phyloP scores from a whole-genome alignment of 306 rosid genomes.

The Prunus campanulata region DNA sequence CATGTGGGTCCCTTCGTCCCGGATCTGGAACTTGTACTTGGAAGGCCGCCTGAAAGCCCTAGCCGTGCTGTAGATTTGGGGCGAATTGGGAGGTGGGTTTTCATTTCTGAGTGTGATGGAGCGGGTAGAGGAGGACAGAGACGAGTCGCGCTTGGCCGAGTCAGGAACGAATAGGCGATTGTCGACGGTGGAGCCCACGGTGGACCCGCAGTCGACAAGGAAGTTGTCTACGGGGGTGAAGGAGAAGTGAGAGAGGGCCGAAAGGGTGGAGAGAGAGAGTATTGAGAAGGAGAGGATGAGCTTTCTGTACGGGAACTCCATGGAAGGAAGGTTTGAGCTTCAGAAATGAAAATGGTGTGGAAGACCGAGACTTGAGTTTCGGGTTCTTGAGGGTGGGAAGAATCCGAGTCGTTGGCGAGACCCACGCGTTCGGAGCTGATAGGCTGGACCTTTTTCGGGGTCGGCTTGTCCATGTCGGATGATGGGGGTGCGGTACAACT shows the following conservation, averaged over 20 bases:
- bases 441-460: background rate
- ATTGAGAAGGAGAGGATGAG: slow-evolving; percentile 21
- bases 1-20: slow-evolving; percentile 66
- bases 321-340: slow-evolving; percentile 11
- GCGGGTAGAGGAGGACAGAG: slow-evolving; percentile 20
- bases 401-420: slow-evolving; percentile 1
- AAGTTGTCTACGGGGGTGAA: slow-evolving; percentile 79
- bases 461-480: background rate
- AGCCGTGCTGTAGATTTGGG: slow-evolving; percentile 61
- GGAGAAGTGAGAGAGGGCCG: slow-evolving; percentile 32
- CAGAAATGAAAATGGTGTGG: background rate
- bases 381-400: background rate
- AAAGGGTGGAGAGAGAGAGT: slow-evolving; percentile 30
- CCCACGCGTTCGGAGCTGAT: slow-evolving; percentile 7
- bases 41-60: slow-evolving; percentile 66
- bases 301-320: slow-evolving; percentile 33
- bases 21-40: slow-evolving; percentile 53
- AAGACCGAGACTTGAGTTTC: background rate
- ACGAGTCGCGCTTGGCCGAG: slow-evolving; percentile 18
- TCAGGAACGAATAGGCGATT: slow-evolving; percentile 64
- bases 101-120: slow-evolving; percentile 41
- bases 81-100: slow-evolving; percentile 26
- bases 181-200: slow-evolving; percentile 41
- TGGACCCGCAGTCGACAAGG: slow-evolving; percentile 84
- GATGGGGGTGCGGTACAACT: background rate